Evolutionary conservation across 2,329 filamentous ascomycete species (phyloP), one percentile per base, ranked within the genome.

Genomic region (Trichoderma hamatum): DNA sequence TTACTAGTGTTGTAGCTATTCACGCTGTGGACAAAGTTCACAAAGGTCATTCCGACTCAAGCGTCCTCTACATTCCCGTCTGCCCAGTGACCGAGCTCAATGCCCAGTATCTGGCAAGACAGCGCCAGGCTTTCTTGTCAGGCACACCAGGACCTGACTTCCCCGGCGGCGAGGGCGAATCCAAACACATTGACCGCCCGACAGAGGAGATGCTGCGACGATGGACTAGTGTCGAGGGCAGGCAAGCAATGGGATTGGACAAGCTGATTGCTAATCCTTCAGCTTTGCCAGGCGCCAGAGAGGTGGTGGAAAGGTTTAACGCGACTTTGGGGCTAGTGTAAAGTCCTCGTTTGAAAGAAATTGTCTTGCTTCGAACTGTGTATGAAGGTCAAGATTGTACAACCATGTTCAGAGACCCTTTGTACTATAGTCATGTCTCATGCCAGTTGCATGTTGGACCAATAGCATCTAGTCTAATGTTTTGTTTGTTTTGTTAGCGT

Each of bases 11-110:
- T 19, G 28, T 32, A 80, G 84, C 82, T 3, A 91, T 96, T 60
- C 94, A 97, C 77, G 88, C 93, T 0, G 94, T 97, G 0, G 94
- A 97, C 80, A 90, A 88, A 72, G 83, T 89, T 1, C 94, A 97
- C 76, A 79, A 79, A 1, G 95, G 94, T 1, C 83, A 80, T 1
- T 79, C 82, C 0, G 94, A 97, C 78, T 93, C 92, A 0, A 94
- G 90, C 73, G 94, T 97, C 0, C 76, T 97, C 70, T 97, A 97
- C 75, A 97, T 97, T 67, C 94, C 94, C 0, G 90, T 92, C 0
- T 96, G 92, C 67, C 94, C 94, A 0, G 84, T 93, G 34, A 97
- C 93, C 0, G 87, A 90, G 65, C 81, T 84, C 49, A 97, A 96
- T 74, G 89, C 91, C 0, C 80, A 86, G 26, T 96, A 94, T 76